Percentiles rank a stretch among this genome's conserved stretches.
Evolutionary conservation across 192 early-diverging fungal genomes (phyloP).

Genomic region (Coemansia sp.): DNA sequence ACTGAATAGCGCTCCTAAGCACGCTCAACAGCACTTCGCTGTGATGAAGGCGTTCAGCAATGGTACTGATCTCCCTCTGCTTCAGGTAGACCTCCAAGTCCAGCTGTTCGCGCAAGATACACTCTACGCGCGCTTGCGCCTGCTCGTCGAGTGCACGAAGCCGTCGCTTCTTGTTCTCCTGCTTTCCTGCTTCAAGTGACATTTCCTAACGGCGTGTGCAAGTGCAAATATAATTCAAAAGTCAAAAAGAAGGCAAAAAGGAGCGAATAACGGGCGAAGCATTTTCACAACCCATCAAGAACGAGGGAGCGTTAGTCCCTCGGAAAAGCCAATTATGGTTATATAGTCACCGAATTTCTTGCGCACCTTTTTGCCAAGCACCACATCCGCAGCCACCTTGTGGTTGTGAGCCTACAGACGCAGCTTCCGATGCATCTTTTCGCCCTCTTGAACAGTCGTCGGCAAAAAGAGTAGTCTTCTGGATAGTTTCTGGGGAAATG

Average conservation of each 20-base stretch:
- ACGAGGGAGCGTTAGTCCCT: no score
- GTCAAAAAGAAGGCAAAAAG: neutral
- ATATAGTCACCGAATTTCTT: no score
- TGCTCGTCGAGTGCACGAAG: constrained; percentile 11
- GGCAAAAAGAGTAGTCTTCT: no score
- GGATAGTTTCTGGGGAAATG: no score
- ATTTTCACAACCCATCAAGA: no score
- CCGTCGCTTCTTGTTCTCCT: constrained; percentile 3
- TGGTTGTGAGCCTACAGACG: no score
- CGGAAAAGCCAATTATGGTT: no score
- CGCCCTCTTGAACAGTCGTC: no score
- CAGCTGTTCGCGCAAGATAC: constrained; percentile 68
- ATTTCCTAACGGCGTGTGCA: neutral
- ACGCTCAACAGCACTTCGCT: constrained; percentile 58
- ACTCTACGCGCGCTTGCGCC: constrained; percentile 44
- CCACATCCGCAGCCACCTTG: no score
- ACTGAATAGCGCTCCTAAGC: constrained; percentile 53
- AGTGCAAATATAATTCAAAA: neutral
- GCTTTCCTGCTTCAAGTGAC: neutral
- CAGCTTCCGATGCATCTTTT: no score
- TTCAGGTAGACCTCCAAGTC: constrained; percentile 75
- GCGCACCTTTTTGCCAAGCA: no score
- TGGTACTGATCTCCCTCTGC: constrained; percentile 63
- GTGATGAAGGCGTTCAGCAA: constrained; percentile 60
- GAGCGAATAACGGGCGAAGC: no score